Evolutionary conservation across 257 asterid genomes (phyloP).

Genomic region (Verbascum thapsus): DNA sequence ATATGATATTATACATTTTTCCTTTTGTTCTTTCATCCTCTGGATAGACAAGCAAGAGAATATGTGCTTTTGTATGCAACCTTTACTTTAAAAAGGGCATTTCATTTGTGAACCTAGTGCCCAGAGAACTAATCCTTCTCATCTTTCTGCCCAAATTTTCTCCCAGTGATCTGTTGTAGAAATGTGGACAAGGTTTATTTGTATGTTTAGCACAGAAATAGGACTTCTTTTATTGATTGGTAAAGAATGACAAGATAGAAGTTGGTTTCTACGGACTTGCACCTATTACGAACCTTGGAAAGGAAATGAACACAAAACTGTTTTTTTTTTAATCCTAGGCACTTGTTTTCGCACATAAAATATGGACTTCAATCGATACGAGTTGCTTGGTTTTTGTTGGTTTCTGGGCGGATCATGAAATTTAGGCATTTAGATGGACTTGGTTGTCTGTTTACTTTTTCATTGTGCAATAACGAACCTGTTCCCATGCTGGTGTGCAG

Average conservation of each 20-base stretch:
- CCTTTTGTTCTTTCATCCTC: not conserved
- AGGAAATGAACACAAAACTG: conserved; percentile 7
- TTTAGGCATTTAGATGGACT: conserved; percentile 16
- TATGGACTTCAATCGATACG: not conserved
- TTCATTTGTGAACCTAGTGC: conserved; percentile 4
- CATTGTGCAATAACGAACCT: not conserved
- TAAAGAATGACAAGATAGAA: conserved; percentile 8
- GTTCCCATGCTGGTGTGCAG: not conserved
- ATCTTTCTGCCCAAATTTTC: not conserved
- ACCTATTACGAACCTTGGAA: conserved; percentile 10
- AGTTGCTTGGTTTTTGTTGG: not conserved
- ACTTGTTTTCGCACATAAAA: not conserved
- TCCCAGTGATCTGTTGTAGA: conserved; percentile 3
- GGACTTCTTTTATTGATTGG: not conserved
- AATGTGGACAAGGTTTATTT: not conserved
- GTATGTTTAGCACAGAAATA: conserved; percentile 2
- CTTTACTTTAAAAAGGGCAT: conserved; percentile 18
- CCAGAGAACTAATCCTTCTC: conserved; percentile 1
- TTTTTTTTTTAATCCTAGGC: not conserved
- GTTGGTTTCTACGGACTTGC: conserved; percentile 19
- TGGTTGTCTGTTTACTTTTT: conserved; percentile 3
- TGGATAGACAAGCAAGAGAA: conserved; percentile 14
- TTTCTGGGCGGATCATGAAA: conserved; percentile 23
- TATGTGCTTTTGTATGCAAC: conserved; percentile 12
- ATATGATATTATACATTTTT: not conserved